Conservation (phyloP, 2,329 filamentous ascomycete genomes). For the Pyricularia pennisetigena region DNA sequence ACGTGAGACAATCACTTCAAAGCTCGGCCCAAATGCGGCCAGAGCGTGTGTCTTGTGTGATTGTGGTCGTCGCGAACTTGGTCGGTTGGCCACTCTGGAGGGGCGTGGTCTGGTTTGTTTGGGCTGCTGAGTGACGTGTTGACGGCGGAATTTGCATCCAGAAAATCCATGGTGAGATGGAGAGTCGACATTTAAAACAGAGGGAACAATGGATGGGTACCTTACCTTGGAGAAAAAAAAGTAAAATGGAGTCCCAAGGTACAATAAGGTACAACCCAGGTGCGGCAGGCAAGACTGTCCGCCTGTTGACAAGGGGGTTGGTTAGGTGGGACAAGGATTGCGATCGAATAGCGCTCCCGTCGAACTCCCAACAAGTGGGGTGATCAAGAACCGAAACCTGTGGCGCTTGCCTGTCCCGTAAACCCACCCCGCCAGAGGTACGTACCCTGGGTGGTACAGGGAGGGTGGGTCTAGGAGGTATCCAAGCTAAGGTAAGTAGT, state of each 20-base stretch:
- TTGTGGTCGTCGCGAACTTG: neutral
- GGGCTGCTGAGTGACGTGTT: neutral
- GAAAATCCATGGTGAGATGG: neutral
- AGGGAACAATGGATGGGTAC: neutral
- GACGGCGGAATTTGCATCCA: neutral
- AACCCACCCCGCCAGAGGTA: neutral
- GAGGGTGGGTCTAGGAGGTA: too few species aligned
- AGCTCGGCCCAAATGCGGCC: neutral
- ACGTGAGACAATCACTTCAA: neutral
- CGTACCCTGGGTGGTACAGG: neutral
- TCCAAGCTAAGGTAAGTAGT: too few species aligned
- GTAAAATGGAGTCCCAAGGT: neutral
- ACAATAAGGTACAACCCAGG: neutral
- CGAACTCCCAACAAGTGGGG: neutral
- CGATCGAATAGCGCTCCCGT: slow-evolving; percentile 1
- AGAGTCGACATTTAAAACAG: neutral
- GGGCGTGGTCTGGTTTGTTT: neutral
- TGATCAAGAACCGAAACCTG: neutral
- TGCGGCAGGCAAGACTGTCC: neutral
- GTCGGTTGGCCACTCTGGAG: neutral
- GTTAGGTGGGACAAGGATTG: neutral
- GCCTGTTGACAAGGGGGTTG: neutral
- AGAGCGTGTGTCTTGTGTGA: neutral
- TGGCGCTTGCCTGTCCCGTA: neutral
- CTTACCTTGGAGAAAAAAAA: neutral